Conservation (phyloP, 768 basidiomycete species). For the Royoungia palumana region DNA sequence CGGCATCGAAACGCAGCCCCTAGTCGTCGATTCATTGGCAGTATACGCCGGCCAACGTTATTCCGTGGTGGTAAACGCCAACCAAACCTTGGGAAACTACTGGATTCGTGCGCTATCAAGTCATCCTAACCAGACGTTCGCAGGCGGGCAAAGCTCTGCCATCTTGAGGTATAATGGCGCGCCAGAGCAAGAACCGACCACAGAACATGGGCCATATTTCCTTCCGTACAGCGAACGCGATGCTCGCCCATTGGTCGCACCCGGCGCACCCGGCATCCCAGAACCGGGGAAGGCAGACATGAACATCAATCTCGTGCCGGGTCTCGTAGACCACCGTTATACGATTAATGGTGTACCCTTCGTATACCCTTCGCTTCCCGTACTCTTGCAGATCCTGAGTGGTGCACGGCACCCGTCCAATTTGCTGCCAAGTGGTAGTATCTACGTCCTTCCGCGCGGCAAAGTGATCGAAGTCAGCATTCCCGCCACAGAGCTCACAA, state of each 20-base stretch:
- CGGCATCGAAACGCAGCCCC: slow-evolving; percentile 36
- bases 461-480: slow-evolving; percentile 19
- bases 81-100: slow-evolving; percentile 42
- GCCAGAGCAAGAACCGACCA: slow-evolving; percentile 26
- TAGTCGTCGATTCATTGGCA: slow-evolving; percentile 35
- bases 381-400: slow-evolving; percentile 25
- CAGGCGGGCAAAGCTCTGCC: slow-evolving; percentile 25
- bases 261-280: slow-evolving; percentile 23
- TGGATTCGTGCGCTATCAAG: slow-evolving; percentile 21
- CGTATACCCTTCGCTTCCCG: slow-evolving; percentile 10
- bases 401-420: slow-evolving; percentile 10
- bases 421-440: slow-evolving; percentile 11
- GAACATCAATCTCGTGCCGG: slow-evolving; percentile 18
- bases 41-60: slow-evolving; percentile 44
- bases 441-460: slow-evolving; percentile 14
- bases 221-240: slow-evolving; percentile 15
- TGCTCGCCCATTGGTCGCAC: slow-evolving; percentile 18
- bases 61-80: slow-evolving; percentile 43
- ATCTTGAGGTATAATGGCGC: slow-evolving; percentile 25
- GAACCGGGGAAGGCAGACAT: slow-evolving; percentile 24
- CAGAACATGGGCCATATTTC: slow-evolving; percentile 10
- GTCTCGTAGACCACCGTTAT: background rate
- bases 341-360: slow-evolving; percentile 11
- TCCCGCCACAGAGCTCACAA: slow-evolving; percentile 10
- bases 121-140: slow-evolving; percentile 29